Percentiles rank a stretch among this genome's conserved stretches.
Conservation (phyloP, 2,329 filamentous ascomycete species). For the Claviceps pazoutovae region DNA sequence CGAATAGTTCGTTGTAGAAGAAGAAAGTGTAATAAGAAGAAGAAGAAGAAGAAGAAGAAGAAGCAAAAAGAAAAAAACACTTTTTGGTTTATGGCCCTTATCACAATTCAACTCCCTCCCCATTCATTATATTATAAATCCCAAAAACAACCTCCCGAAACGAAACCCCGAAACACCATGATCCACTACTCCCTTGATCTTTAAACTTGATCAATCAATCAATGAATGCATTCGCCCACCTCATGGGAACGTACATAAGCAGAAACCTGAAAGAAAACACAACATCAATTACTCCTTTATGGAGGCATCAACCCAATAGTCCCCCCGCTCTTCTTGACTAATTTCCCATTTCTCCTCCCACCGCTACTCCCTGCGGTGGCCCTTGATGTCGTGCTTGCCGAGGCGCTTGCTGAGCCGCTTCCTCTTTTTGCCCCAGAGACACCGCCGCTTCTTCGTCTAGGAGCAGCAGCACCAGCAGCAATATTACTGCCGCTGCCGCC, state of each 20-base stretch:
- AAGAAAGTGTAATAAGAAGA: too few relatives aligned
- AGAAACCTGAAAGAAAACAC: not conserved
- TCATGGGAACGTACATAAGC: not conserved
- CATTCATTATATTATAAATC: too few relatives aligned
- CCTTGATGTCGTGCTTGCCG: conserved; percentile 8
- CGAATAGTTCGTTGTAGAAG: too few relatives aligned
- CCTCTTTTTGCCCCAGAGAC: conserved; percentile 14
- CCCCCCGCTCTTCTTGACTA: conserved; percentile 20
- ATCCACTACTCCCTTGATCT: not conserved
- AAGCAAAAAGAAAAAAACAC: too few relatives aligned
- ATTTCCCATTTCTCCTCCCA: conserved; percentile 16
- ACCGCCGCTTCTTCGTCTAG: conserved; percentile 15
- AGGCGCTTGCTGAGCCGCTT: conserved; percentile 15
- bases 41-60: too few relatives aligned
- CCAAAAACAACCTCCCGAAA: too few relatives aligned
- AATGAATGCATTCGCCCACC: not conserved
- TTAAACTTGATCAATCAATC: not conserved
- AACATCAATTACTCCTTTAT: conserved; percentile 7
- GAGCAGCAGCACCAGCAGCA: conserved; percentile 11
- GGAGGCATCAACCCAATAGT: conserved; percentile 26
- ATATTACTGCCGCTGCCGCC: conserved; percentile 10
- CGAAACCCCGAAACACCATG: not conserved
- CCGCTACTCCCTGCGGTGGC: conserved; percentile 9
- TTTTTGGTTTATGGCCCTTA: too few relatives aligned
- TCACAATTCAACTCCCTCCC: too few relatives aligned